Conservation (phyloP, 345 rosid species). For the Viola odorata region DNA sequence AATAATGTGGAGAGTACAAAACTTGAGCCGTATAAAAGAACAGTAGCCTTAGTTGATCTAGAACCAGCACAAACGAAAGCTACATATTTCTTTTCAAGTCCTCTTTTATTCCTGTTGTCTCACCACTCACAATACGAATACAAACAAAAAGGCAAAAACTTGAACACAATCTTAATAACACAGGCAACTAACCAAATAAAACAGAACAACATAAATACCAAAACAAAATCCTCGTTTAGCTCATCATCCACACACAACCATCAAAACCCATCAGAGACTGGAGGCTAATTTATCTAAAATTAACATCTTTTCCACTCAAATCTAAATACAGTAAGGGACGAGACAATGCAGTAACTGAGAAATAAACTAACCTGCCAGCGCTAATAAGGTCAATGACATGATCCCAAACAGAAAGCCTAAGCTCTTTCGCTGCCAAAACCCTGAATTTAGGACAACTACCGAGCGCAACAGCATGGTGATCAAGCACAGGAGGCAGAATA, state of each 20-base stretch:
- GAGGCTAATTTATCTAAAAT: background rate
- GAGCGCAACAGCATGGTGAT: conserved; percentile 88
- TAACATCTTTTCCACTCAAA: background rate
- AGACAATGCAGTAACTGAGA: background rate
- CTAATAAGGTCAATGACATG: conserved; percentile 56
- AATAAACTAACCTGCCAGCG: conserved; percentile 45
- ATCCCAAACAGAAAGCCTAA: conserved; percentile 65
- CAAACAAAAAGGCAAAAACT: too few species aligned
- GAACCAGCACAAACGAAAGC: too few species aligned
- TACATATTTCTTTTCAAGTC: too few species aligned
- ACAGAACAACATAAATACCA: too few species aligned
- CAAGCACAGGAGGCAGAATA: conserved; percentile 76
- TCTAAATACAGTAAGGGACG: background rate
- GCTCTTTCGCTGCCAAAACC: conserved; percentile 50
- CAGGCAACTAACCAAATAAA: too few species aligned
- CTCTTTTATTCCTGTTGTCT: too few species aligned
- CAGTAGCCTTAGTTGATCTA: too few species aligned
- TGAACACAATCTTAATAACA: too few species aligned
- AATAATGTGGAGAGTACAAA: too few species aligned
- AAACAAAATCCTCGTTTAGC: background rate
- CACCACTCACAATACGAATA: too few species aligned
- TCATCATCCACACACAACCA: background rate
- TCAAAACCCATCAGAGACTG: background rate
- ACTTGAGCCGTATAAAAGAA: too few species aligned
- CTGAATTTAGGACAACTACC: conserved; percentile 97